Evolutionary conservation across 768 basidiomycete genomes (phyloP).

Genomic region (Pleurotus giganteus): DNA sequence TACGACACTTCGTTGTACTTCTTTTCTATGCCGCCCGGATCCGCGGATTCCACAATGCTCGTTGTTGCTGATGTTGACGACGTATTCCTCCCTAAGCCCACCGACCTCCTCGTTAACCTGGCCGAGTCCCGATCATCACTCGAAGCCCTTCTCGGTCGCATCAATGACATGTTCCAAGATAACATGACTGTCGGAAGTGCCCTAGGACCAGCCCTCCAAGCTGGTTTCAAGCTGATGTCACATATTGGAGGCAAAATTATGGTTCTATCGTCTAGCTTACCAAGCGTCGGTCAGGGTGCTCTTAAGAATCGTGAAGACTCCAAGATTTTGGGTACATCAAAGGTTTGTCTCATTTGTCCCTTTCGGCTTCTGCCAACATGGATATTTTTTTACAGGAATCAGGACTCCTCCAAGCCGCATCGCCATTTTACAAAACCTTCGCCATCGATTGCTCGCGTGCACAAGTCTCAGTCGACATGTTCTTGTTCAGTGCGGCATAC

Average conservation of each 20-base stretch:
- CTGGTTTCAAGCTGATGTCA: slow-evolving; percentile 92
- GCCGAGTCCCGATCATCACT: slow-evolving; percentile 78
- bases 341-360: slow-evolving; percentile 42
- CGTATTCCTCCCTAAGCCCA: slow-evolving; percentile 96
- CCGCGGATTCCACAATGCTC: slow-evolving; percentile 86
- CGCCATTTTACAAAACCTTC: slow-evolving; percentile 96
- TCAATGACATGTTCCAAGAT: slow-evolving; percentile 99
- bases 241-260: slow-evolving; percentile 95
- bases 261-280: slow-evolving; percentile 81
- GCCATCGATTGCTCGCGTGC: slow-evolving; percentile 97
- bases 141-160: slow-evolving; percentile 75
- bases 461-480: slow-evolving; percentile 99
- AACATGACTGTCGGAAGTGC: slow-evolving; percentile 91
- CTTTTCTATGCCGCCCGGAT: slow-evolving; percentile 87
- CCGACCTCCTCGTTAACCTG: slow-evolving; percentile 93
- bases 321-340: slow-evolving; percentile 91
- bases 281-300: slow-evolving; percentile 84
- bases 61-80: slow-evolving; percentile 97
- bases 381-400: slow-evolving; percentile 64
- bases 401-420: slow-evolving; percentile 86
- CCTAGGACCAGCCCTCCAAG: slow-evolving; percentile 91
- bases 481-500: slow-evolving; percentile 91
- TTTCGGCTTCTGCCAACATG: background rate
- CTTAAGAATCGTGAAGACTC: slow-evolving; percentile 97
- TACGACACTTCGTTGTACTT: slow-evolving; percentile 94